Percentiles rank a stretch among this genome's conserved stretches.
These are phyloP conservation scores for Neocallimastix lanati DNA, from an alignment of 192 early-diverging fungal genomes.

Conservation along the genomic window DNA sequence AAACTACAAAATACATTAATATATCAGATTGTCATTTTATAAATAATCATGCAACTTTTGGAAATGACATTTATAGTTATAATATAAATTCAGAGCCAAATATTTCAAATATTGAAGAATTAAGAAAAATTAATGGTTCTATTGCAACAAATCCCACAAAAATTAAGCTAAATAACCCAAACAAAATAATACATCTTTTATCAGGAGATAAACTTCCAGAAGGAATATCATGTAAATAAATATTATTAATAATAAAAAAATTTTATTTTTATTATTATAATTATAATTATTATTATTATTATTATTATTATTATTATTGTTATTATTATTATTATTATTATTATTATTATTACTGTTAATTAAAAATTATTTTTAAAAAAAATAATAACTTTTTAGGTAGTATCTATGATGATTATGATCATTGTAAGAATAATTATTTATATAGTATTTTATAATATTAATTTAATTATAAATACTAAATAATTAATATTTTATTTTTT, in stretches of 20 bases:
- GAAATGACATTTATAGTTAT: too few species aligned
- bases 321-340: too few species aligned
- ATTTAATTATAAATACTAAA: too few species aligned
- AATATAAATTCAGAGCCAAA: not conserved
- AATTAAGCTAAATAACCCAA: not conserved
- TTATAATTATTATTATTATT: too few species aligned
- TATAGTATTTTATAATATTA: too few species aligned
- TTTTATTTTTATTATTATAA: too few species aligned
- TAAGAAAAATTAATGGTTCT: not conserved
- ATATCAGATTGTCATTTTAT: not conserved
- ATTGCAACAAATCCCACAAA: not conserved
- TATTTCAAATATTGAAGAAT: not conserved
- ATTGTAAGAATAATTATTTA: not conserved
- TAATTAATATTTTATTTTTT: too few species aligned
- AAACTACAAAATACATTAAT: not conserved
- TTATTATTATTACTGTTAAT: too few species aligned
- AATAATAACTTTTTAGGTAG: not conserved
- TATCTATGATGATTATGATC: not conserved
- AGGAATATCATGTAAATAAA: not conserved
- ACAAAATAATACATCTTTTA: not conserved
- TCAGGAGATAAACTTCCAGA: not conserved
- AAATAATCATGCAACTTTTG: not conserved
- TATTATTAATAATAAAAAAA: too few species aligned
- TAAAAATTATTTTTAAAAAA: too few species aligned
- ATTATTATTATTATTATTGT: too few species aligned